Evolutionary conservation across 106 monocot species (phyloP).

Genomic region (Dendrobium nobile): DNA sequence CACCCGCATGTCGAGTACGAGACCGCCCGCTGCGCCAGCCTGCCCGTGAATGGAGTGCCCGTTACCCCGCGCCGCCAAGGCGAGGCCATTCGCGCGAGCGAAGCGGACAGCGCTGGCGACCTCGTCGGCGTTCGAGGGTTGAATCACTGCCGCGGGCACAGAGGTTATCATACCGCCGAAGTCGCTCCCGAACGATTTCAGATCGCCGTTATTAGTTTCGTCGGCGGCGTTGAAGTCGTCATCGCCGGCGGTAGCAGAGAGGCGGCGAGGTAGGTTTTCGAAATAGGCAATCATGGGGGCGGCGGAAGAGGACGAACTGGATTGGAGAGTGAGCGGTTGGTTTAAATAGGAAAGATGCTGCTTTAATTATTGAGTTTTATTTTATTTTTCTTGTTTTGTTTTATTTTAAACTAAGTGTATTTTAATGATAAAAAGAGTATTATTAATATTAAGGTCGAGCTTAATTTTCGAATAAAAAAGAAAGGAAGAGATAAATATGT

Average conservation of each 20-base stretch:
- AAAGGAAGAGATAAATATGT: too few species aligned
- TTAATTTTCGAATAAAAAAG: too few species aligned
- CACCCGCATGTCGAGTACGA: constrained; percentile 75
- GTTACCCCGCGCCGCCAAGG: constrained; percentile 68
- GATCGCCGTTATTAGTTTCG: neutral
- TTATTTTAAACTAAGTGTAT: too few species aligned
- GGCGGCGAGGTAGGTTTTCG: neutral
- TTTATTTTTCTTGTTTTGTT: too few species aligned
- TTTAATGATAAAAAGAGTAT: too few species aligned
- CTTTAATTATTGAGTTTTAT: too few species aligned
- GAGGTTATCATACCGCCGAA: constrained; percentile 46
- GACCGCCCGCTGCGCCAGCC: constrained; percentile 44
- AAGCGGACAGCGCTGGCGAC: constrained; percentile 17
- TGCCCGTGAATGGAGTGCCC: constrained; percentile 79
- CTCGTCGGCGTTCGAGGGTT: constrained; percentile 38
- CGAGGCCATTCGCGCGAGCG: constrained; percentile 14
- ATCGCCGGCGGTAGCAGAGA: neutral
- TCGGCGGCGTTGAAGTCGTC: neutral
- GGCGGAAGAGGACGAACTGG: neutral
- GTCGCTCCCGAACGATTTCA: constrained; percentile 22
- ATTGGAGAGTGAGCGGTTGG: neutral
- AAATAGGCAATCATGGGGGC: constrained; percentile 1
- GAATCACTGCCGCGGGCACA: constrained; percentile 36
- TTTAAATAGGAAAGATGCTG: neutral
- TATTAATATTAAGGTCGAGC: too few species aligned